phyloP scores from a whole-genome alignment of 2,329 filamentous ascomycete species.

The Emericellopsis cladophorae region DNA sequence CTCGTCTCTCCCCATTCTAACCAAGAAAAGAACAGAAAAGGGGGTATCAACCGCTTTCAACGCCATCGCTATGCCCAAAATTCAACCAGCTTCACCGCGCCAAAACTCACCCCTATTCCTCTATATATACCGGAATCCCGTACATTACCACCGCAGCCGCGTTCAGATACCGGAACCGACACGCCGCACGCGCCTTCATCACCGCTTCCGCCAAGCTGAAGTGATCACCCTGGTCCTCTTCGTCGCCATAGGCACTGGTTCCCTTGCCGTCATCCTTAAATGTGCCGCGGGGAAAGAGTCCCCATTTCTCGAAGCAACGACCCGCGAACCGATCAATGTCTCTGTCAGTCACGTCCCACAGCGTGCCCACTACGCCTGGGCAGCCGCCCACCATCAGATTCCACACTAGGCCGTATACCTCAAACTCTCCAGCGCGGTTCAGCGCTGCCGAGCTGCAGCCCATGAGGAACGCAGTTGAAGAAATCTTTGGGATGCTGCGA shows the following conservation, averaged over 20 bases:
- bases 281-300: constrained; percentile 44
- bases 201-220: constrained; percentile 66
- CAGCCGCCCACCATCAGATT: constrained; percentile 84
- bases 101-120: background rate
- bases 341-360: constrained; percentile 97
- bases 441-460: constrained; percentile 83
- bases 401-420: constrained; percentile 80
- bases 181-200: constrained; percentile 59
- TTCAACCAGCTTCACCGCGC: too few species aligned
- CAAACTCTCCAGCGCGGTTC: constrained; percentile 69
- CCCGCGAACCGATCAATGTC: constrained; percentile 92
- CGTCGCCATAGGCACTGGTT: constrained; percentile 12
- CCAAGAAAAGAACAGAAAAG: background rate
- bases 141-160: constrained; percentile 90
- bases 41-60: too few species aligned
- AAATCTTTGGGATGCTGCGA: constrained; percentile 62
- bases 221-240: constrained; percentile 12
- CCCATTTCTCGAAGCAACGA: constrained; percentile 74
- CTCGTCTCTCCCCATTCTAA: background rate
- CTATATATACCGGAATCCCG: constrained; percentile 80
- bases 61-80: too few species aligned
- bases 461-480: constrained; percentile 76
- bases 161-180: constrained; percentile 81
- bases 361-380: constrained; percentile 77
- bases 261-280: constrained; percentile 21